phyloP scores from a whole-genome alignment of 768 basidiomycete species.

The Tulasnella sp. region DNA sequence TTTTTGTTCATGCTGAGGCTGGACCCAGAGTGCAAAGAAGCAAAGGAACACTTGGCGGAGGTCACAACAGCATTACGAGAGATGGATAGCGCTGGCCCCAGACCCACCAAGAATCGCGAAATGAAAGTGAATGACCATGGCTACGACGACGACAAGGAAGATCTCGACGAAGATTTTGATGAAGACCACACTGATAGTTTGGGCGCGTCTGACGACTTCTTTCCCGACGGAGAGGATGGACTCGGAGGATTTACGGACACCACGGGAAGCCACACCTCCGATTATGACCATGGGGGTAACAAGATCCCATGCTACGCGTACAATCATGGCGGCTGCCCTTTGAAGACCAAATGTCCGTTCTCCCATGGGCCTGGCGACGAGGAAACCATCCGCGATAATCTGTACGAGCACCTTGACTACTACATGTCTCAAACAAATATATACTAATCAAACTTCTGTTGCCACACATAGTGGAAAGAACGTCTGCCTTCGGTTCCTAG shows the following conservation, averaged over 20 bases:
- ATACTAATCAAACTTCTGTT: too few species aligned
- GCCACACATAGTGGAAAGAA: conserved; percentile 8
- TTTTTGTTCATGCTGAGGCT: neutral
- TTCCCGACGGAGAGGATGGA: too few species aligned
- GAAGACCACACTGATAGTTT: too few species aligned
- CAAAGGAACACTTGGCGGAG: neutral
- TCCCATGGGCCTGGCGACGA: conserved; percentile 5
- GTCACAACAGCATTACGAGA: too few species aligned
- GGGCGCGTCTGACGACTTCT: too few species aligned
- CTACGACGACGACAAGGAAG: neutral
- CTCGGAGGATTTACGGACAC: too few species aligned
- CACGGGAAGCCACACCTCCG: conserved; percentile 7
- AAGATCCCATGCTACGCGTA: conserved; percentile 5
- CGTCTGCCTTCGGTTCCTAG: conserved; percentile 9
- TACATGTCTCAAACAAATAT: too few species aligned
- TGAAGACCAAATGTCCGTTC: neutral
- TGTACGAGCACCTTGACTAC: neutral
- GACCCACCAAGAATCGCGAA: too few species aligned
- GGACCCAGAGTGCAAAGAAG: neutral
- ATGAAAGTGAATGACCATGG: neutral
- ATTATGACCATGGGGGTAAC: conserved; percentile 7
- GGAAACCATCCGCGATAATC: conserved; percentile 3
- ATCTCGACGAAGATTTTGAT: neutral
- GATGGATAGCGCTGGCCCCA: too few species aligned
- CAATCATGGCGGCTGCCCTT: neutral